A percentile compares a stretch with the other conserved stretches of the same genome.
Evolutionary conservation across 768 basidiomycete genomes (phyloP).

Genomic region (Suillus tomentosus): DNA sequence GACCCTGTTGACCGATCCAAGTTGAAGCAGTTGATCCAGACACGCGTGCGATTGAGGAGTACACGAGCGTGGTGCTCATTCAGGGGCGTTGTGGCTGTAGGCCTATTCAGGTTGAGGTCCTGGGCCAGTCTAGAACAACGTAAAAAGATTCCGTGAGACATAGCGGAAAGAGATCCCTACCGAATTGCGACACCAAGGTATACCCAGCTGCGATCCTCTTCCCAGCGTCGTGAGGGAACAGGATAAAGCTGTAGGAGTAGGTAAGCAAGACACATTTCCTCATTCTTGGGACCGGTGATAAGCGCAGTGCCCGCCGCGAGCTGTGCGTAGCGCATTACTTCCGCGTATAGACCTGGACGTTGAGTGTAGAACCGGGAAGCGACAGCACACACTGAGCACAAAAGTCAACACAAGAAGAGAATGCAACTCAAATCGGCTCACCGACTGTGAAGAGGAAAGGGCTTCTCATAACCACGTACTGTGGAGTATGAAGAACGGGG

Average conservation of each 20-base stretch:
- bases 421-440: constrained; percentile 44
- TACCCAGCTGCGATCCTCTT: constrained; percentile 89
- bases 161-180: constrained; percentile 38
- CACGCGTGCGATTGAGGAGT: constrained; percentile 85
- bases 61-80: constrained; percentile 85
- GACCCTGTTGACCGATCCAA: constrained; percentile 86
- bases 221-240: constrained; percentile 76
- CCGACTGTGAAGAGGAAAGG: constrained; percentile 92
- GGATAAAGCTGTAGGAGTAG: constrained; percentile 77
- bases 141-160: constrained; percentile 8
- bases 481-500: constrained; percentile 81
- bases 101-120: constrained; percentile 86
- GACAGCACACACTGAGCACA: constrained; percentile 73
- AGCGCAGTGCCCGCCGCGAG: constrained; percentile 77
- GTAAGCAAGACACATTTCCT: constrained; percentile 86
- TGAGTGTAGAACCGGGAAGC: constrained; percentile 79
- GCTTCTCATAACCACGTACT: constrained; percentile 76
- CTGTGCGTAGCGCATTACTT: constrained; percentile 75
- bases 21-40: constrained; percentile 91
- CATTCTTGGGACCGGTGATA: constrained; percentile 74
- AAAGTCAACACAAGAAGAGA: constrained; percentile 15
- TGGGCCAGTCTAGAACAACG: constrained; percentile 68
- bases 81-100: constrained; percentile 67
- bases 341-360: constrained; percentile 67
- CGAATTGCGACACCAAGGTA: constrained; percentile 89